A percentile compares a stretch with the other conserved stretches of the same genome.
phyloP scores from a whole-genome alignment of 2,329 filamentous ascomycete species.

The Sporothrix protearum region DNA sequence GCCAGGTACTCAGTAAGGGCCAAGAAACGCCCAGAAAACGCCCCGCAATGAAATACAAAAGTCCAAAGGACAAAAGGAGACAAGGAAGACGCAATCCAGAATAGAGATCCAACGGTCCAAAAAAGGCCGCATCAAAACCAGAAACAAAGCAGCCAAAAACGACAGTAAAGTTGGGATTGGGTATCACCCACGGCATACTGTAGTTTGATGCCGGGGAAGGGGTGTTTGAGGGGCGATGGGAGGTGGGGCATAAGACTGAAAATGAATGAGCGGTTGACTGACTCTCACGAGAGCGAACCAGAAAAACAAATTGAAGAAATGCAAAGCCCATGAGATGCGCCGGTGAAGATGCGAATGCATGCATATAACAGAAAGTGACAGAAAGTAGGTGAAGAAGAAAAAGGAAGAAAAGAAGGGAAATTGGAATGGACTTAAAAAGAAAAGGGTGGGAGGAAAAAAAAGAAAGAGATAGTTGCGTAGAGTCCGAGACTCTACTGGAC shows the following conservation, averaged over 20 bases:
- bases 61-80: background rate
- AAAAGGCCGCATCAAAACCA: background rate
- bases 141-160: background rate
- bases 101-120: background rate
- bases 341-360: background rate
- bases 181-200: constrained; percentile 15
- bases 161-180: constrained; percentile 20
- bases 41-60: background rate
- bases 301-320: background rate
- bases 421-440: background rate
- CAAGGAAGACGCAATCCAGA: background rate
- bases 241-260: background rate
- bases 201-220: constrained; percentile 3
- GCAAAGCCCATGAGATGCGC: constrained; percentile 7
- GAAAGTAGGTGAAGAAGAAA: background rate
- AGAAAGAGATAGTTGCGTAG: background rate
- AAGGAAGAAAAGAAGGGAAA: constrained; percentile 15
- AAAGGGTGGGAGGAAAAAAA: constrained; percentile 24
- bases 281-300: background rate
- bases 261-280: background rate
- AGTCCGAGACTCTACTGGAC: background rate
- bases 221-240: background rate
- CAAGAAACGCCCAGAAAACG: too few relatives aligned
- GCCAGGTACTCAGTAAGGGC: too few relatives aligned
- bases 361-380: background rate